Conservation (phyloP, 352 stramenopile genomes). For the Blastocystis sp. region DNA sequence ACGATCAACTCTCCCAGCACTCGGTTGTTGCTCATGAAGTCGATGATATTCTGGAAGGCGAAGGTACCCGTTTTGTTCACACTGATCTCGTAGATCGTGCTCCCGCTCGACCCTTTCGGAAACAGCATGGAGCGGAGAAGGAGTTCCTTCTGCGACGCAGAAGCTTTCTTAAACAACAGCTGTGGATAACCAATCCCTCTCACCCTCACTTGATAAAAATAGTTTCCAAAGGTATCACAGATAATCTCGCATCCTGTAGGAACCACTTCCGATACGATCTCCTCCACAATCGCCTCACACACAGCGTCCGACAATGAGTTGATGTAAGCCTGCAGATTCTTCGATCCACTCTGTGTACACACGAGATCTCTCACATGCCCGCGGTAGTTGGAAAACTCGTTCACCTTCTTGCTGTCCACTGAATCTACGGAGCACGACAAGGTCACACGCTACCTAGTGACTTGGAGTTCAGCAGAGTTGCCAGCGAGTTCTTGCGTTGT, state of each 20-base stretch:
- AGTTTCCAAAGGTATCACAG: constrained; percentile 38
- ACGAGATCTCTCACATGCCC: not conserved
- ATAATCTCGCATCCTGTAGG: not conserved
- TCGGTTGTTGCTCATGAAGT: not conserved
- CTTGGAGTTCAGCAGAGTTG: not conserved
- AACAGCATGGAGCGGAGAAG: not conserved
- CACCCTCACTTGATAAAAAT: constrained; percentile 6
- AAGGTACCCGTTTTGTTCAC: constrained; percentile 43
- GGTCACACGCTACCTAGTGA: not conserved
- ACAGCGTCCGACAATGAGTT: not conserved
- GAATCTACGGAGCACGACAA: not conserved
- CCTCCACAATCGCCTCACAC: not conserved
- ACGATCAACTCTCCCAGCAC: constrained; percentile 4
- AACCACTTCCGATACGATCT: not conserved
- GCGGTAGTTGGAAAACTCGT: not conserved
- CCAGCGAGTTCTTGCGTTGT: not conserved
- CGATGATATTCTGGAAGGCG: constrained; percentile 54
- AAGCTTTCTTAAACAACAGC: constrained; percentile 28
- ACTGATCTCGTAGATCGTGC: constrained; percentile 28
- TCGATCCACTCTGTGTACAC: constrained; percentile 30
- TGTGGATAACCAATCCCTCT: not conserved
- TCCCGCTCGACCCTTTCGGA: not conserved
- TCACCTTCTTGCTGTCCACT: not conserved
- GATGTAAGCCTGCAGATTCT: not conserved
- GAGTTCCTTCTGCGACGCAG: not conserved